Evolutionary conservation across 1,284 basidiomycete species (phyloP).

Genomic region (Leccinum brunneo-olivaceum): DNA sequence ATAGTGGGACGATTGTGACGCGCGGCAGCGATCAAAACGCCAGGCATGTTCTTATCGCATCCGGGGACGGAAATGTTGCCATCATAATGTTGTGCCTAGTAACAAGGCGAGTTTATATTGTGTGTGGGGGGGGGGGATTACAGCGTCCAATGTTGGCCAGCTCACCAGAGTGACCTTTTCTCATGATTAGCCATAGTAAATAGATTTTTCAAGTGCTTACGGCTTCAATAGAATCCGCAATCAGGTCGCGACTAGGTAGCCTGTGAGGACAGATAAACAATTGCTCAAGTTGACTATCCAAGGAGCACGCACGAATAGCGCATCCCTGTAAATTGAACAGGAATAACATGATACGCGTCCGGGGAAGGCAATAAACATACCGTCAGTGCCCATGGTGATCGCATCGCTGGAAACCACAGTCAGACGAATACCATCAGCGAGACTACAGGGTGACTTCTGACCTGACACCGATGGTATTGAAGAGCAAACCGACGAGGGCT

Average conservation of each 20-base stretch:
- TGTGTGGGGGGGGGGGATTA: background rate
- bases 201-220: conserved; percentile 35
- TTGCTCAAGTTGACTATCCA: background rate
- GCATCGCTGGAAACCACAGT: conserved; percentile 48
- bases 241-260: conserved; percentile 82
- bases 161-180: conserved; percentile 60
- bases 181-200: conserved; percentile 4
- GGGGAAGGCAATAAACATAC: conserved; percentile 33
- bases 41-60: conserved; percentile 95
- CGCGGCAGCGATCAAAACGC: conserved; percentile 78
- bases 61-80: conserved; percentile 80
- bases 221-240: conserved; percentile 87
- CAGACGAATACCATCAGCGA: background rate
- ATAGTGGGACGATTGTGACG: conserved; percentile 83
- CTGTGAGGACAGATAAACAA: conserved; percentile 35
- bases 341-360: conserved; percentile 3
- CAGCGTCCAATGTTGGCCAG: background rate
- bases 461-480: conserved; percentile 80
- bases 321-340: conserved; percentile 48
- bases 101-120: conserved; percentile 3
- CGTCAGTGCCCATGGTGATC: conserved; percentile 80
- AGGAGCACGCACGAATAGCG: conserved; percentile 60
- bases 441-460: conserved; percentile 21
- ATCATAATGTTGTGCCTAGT: conserved; percentile 85
- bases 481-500: conserved; percentile 69